Conservation (phyloP, 257 asterid genomes). For the Linderniella brevidens region DNA sequence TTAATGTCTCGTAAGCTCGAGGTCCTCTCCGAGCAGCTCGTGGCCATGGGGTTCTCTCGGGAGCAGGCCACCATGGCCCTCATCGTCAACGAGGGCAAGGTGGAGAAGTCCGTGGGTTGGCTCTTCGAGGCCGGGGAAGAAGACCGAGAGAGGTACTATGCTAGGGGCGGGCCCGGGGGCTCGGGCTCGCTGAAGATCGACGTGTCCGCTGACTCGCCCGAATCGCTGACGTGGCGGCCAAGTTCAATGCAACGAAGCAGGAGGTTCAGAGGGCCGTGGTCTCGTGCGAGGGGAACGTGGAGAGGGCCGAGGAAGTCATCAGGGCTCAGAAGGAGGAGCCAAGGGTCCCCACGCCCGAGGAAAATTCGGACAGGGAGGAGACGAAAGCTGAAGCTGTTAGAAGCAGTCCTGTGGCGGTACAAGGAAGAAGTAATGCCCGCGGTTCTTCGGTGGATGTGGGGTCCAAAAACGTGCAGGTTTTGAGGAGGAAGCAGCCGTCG, state of each 20-base stretch:
- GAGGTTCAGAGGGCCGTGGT: constrained; percentile 58
- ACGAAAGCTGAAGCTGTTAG: too few species aligned
- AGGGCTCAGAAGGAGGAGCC: constrained; percentile 48
- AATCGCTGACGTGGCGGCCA: constrained; percentile 41
- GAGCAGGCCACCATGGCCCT: constrained; percentile 75
- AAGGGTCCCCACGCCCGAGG: constrained; percentile 34
- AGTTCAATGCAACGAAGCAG: constrained; percentile 50
- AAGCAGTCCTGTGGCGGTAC: too few species aligned
- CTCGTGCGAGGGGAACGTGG: constrained; percentile 53
- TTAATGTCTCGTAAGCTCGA: constrained; percentile 76
- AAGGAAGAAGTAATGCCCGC: too few species aligned
- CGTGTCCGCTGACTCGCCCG: constrained; percentile 56
- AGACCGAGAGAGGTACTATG: constrained; percentile 22
- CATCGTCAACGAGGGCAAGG: constrained; percentile 60
- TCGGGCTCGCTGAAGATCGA: constrained; percentile 52
- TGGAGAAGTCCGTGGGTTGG: constrained; percentile 74
- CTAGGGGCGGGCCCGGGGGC: constrained; percentile 22
- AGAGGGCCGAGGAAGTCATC: constrained; percentile 44
- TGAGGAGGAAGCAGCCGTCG: constrained; percentile 17
- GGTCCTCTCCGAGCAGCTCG: constrained; percentile 51
- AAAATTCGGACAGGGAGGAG: constrained; percentile 7
- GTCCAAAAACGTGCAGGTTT: constrained; percentile 21
- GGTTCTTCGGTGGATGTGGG: constrained; percentile 29
- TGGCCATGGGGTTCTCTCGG: constrained; percentile 62
- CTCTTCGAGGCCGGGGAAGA: constrained; percentile 53